phyloP scores from a whole-genome alignment of 2,329 filamentous ascomycete genomes.

The Exophiala mesophila region DNA sequence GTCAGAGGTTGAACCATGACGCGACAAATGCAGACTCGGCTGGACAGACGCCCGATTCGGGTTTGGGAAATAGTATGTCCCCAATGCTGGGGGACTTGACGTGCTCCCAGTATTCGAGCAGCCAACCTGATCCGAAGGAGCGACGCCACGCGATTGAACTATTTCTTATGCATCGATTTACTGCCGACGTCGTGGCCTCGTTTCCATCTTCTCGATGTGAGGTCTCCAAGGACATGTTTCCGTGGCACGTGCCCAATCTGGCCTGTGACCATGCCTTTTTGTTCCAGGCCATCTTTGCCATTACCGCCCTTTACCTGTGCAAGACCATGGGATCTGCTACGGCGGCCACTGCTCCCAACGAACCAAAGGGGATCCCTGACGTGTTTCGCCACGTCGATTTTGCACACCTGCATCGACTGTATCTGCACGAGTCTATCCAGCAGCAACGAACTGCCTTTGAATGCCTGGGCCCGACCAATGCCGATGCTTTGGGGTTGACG shows the following conservation, averaged over 20 bases:
- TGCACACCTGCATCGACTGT: constrained; percentile 12
- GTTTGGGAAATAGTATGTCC: no score
- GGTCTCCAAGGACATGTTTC: constrained; percentile 4
- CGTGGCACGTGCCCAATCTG: constrained; percentile 2
- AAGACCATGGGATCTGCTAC: neutral
- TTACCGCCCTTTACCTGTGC: constrained; percentile 14
- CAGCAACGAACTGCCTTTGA: constrained; percentile 29
- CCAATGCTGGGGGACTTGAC: no score
- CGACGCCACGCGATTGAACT: constrained; percentile 9
- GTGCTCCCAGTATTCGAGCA: no score
- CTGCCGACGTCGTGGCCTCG: constrained; percentile 5
- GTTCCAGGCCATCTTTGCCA: constrained; percentile 12
- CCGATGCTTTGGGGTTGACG: constrained; percentile 30
- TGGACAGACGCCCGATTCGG: no score
- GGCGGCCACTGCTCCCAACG: neutral
- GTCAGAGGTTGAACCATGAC: no score
- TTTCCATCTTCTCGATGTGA: constrained; percentile 7
- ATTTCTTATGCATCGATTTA: constrained; percentile 14
- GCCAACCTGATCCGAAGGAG: no score
- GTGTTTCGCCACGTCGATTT: constrained; percentile 8
- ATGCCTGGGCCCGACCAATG: constrained; percentile 25
- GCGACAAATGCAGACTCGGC: no score
- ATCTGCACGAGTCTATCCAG: constrained; percentile 26
- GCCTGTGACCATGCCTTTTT: constrained; percentile 9
- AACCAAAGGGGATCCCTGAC: constrained; percentile 1